Evolutionary conservation across 257 asterid genomes (phyloP).

Genomic region (Fraxinus americana): DNA sequence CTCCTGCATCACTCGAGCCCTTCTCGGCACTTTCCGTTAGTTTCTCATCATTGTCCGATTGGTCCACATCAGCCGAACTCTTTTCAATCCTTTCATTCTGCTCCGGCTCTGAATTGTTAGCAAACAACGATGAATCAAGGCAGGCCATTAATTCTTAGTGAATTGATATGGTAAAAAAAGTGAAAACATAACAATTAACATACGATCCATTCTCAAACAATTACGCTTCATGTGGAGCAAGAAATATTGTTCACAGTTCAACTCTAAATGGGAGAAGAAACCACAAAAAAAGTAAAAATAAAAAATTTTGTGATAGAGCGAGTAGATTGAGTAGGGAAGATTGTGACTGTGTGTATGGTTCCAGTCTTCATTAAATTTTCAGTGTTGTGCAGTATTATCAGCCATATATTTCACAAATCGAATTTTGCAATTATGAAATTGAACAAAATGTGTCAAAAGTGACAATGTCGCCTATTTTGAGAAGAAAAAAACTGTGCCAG

Average conservation of each 20-base stretch:
- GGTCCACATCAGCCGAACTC: constrained; percentile 43
- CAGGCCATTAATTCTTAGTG: constrained; percentile 10
- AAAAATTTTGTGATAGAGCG: neutral
- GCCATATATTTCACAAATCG: neutral
- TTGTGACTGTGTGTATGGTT: neutral
- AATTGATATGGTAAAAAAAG: neutral
- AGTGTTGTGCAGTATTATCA: neutral
- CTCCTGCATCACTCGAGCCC: constrained; percentile 44
- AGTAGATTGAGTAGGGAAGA: neutral
- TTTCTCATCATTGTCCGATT: constrained; percentile 41
- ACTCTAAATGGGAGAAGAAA: neutral
- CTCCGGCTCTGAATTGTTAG: constrained; percentile 41
- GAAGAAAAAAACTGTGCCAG: neutral
- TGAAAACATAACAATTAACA: neutral
- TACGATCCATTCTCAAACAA: neutral
- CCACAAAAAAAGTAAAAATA: neutral
- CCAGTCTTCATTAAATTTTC: neutral
- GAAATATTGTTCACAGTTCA: neutral
- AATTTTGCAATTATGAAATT: neutral
- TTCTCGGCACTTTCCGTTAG: constrained; percentile 48
- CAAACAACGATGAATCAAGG: constrained; percentile 16
- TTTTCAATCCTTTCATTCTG: constrained; percentile 30
- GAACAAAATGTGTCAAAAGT: neutral
- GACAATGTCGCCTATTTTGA: neutral
- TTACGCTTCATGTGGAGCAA: neutral